phyloP scores from a whole-genome alignment of 2,329 filamentous ascomycete genomes.

The Talaromyces rugulosus region DNA sequence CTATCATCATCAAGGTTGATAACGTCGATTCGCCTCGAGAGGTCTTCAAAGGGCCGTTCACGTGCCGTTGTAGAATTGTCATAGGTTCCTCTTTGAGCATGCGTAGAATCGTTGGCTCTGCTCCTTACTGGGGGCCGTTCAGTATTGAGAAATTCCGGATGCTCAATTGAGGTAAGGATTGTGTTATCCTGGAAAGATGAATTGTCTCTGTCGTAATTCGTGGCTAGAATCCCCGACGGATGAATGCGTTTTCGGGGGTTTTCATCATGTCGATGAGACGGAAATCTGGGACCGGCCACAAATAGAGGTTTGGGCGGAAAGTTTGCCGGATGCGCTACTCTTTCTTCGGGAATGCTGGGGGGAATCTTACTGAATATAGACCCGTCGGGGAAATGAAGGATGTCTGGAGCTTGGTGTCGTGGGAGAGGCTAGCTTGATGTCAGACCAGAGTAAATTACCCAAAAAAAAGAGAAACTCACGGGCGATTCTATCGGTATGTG shows the following conservation, averaged over 20 bases:
- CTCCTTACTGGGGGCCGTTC: neutral
- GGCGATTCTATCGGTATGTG: neutral
- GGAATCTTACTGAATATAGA: slow-evolving; percentile 20
- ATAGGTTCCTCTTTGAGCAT: slow-evolving; percentile 20
- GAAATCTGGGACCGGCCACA: slow-evolving; percentile 26
- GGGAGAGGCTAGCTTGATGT: slow-evolving; percentile 20
- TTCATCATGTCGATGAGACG: slow-evolving; percentile 11
- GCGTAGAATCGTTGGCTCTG: neutral
- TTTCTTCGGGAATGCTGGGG: slow-evolving; percentile 17
- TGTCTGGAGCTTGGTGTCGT: slow-evolving; percentile 18
- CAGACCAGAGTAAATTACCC: slow-evolving; percentile 1
- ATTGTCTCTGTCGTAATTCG: slow-evolving; percentile 16
- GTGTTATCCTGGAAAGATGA: slow-evolving; percentile 23
- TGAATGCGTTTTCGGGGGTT: slow-evolving; percentile 17
- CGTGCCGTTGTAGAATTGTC: slow-evolving; percentile 28
- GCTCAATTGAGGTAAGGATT: slow-evolving; percentile 35
- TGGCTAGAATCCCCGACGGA: slow-evolving; percentile 14
- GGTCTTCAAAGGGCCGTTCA: slow-evolving; percentile 20
- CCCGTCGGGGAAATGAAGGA: slow-evolving; percentile 19
- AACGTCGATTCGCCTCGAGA: slow-evolving; percentile 17
- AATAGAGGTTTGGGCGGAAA: slow-evolving; percentile 27
- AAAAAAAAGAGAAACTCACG: neutral
- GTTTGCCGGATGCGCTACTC: slow-evolving; percentile 15
- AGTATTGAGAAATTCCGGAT: slow-evolving; percentile 15
- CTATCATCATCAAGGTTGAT: slow-evolving; percentile 22